These are phyloP conservation scores for Solanum verrucosum DNA, from an alignment of 257 asterid genomes.

Conservation along the genomic window DNA sequence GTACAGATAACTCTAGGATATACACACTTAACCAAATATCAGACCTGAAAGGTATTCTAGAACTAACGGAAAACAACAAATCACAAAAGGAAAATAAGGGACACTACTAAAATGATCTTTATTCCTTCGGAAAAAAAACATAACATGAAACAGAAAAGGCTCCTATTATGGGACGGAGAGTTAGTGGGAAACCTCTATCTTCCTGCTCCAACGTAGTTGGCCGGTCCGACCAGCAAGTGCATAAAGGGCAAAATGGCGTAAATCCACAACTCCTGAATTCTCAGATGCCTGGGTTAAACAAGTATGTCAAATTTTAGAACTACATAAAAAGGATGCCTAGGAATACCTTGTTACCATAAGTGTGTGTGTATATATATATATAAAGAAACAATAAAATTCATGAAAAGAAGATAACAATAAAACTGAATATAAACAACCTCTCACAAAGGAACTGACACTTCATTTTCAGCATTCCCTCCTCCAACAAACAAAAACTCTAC, in stretches of 20 bases:
- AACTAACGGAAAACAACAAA: background rate
- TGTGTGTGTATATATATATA: background rate
- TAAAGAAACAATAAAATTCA: background rate
- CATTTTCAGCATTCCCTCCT: background rate
- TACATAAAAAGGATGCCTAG: background rate
- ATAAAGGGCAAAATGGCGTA: conserved; percentile 86
- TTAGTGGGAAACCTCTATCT: conserved; percentile 49
- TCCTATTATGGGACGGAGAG: background rate
- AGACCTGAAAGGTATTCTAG: background rate
- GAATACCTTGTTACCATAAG: background rate
- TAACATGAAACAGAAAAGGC: background rate
- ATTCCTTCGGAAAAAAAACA: background rate
- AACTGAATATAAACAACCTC: background rate
- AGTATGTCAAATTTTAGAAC: background rate
- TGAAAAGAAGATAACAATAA: background rate
- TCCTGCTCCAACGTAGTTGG: conserved; percentile 78
- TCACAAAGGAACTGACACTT: background rate
- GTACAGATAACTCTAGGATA: background rate
- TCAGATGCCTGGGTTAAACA: conserved; percentile 47
- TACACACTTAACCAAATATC: background rate
- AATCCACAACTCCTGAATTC: conserved; percentile 59
- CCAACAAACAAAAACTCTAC: background rate
- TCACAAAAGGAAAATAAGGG: background rate
- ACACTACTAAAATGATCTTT: background rate
- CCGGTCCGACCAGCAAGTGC: conserved; percentile 95